Base-by-base conservation (phyloP, 2,329 filamentous ascomycete species). In the Beauveria varroae region DNA sequence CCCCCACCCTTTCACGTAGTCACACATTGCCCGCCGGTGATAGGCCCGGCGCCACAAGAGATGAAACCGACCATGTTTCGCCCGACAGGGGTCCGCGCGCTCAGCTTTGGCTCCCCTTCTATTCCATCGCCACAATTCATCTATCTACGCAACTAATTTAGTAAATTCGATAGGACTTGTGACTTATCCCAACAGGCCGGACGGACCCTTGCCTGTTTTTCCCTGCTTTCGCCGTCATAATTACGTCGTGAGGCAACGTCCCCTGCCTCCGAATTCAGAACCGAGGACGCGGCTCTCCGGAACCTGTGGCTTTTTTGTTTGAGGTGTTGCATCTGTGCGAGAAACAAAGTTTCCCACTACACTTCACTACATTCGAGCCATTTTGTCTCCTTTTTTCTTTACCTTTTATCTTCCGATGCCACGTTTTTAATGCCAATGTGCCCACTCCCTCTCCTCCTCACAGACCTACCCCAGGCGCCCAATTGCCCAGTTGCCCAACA, bases 11-110 rank as follows among this genome's bases (percentile, higher is more conserved):
- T 26, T 47, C 30, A 16, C n/a, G 12, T 49, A 30, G 55, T 52
- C 30, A n/a, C 37, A 26, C 24, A 37, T 12, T 18, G 34, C 49
- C 40, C 26, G 57, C 37, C 16, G 58, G 40, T 63, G 64, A 67
- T 66, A 62, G 67, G 65, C 52, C 58, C 49, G 54, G 46, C 57
- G 54, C 55, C 57, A 61, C 63, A 51, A 60, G 64, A 59, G 62
- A 55, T 68, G 68, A 69, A 69, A 69, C 68, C 59, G 61, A 63
- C 65, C 60, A 63, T 63, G 68, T 69, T 68, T 69, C 68, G 67
- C 61, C 64, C 26, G 41, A 46, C 62, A 34, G 52, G 37, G 57
- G 28, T 9, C 57, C 44, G 26, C 54, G 41, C 55, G 43, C 26
- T 56, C 54, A 56, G 54, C 54, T 56, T 22, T 14, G 12, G 24